Conservation (phyloP, 2,329 filamentous ascomycete genomes). For the Ophiognomonia clavigignenti-juglandacearum region DNA sequence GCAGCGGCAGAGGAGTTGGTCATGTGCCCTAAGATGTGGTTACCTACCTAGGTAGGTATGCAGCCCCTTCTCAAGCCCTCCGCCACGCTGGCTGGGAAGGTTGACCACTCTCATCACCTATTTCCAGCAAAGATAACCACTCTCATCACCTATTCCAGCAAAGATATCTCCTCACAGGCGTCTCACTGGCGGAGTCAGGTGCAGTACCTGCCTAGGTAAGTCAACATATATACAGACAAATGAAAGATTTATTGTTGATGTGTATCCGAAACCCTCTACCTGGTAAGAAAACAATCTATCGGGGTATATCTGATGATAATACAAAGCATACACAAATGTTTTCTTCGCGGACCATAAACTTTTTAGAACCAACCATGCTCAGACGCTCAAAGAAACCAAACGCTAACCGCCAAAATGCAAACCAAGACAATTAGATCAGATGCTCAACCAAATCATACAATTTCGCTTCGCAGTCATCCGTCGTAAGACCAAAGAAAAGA, state of each 20-base stretch:
- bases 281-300: constrained; percentile 2
- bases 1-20: too few species aligned
- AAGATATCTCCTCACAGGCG: too few species aligned
- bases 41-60: too few species aligned
- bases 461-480: neutral
- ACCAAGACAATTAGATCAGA: neutral
- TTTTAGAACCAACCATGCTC: constrained; percentile 1
- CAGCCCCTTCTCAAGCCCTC: too few species aligned
- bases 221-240: constrained; percentile 8
- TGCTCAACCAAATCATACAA: neutral
- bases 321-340: neutral
- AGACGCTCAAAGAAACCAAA: neutral
- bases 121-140: too few species aligned
- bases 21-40: too few species aligned
- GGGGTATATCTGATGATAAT: constrained; percentile 10
- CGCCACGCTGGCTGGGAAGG: too few species aligned
- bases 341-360: neutral
- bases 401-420: neutral
- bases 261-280: constrained; percentile 6
- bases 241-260: constrained; percentile 5
- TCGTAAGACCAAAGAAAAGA: constrained; percentile 1
- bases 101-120: too few species aligned
- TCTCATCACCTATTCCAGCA: too few species aligned
- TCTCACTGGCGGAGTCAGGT: too few species aligned
- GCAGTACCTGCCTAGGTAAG: too few species aligned